phyloP scores from a whole-genome alignment of 1,284 basidiomycete genomes.

The Leucoagaricus sp. region DNA sequence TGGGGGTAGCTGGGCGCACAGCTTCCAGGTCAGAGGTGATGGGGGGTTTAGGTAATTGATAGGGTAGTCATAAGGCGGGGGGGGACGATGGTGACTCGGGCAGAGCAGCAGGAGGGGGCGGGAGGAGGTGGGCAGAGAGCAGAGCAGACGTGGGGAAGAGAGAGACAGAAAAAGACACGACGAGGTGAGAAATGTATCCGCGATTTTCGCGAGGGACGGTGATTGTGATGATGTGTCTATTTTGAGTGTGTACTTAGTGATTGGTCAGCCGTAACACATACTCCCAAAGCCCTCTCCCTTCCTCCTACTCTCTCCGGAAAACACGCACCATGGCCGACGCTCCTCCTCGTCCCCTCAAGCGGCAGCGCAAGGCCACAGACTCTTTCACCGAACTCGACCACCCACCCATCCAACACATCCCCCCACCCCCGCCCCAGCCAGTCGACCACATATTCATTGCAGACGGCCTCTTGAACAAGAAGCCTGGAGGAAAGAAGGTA shows the following conservation, averaged over 20 bases:
- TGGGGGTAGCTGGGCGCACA: constrained; percentile 1
- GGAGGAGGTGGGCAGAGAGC: background rate
- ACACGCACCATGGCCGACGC: constrained; percentile 16
- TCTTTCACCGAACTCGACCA: background rate
- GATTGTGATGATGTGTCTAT: constrained; percentile 8
- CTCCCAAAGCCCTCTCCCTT: constrained; percentile 1
- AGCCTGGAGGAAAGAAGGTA: constrained; percentile 41
- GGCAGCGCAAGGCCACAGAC: constrained; percentile 11
- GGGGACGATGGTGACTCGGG: background rate
- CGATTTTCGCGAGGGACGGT: constrained; percentile 11
- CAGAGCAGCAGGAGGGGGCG: background rate
- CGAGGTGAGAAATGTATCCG: constrained; percentile 1
- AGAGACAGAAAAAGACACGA: background rate
- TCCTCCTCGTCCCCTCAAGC: constrained; percentile 12
- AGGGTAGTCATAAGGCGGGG: background rate
- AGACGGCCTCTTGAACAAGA: constrained; percentile 37
- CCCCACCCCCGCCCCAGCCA: constrained; percentile 17
- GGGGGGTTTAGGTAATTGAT: background rate
- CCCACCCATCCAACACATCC: background rate
- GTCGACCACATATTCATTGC: constrained; percentile 40
- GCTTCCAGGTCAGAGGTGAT: constrained; percentile 7
- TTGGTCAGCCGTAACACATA: constrained; percentile 13
- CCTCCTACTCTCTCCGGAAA: constrained; percentile 14
- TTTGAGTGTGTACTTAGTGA: constrained; percentile 1
- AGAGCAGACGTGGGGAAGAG: background rate